Conservation (phyloP, 2,329 filamentous ascomycete genomes). For the Cryphonectria japonica region DNA sequence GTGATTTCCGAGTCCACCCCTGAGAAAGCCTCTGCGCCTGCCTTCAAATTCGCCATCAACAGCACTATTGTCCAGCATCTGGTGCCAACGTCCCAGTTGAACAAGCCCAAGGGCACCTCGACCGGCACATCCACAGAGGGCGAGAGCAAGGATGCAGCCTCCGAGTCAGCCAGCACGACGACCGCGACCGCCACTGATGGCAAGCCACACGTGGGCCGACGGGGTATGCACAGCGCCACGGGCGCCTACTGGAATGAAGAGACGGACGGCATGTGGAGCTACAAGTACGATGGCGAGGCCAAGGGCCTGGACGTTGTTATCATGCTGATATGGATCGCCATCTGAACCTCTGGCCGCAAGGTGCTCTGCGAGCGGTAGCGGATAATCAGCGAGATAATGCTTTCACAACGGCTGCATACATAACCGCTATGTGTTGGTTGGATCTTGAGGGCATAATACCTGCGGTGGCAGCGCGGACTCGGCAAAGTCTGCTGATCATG, state of each 20-base stretch:
- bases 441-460: background rate
- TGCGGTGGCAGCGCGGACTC: background rate
- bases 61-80: constrained; percentile 98
- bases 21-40: constrained; percentile 58
- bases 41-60: constrained; percentile 95
- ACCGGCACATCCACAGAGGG: constrained; percentile 54
- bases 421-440: background rate
- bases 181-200: constrained; percentile 60
- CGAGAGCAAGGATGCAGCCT: constrained; percentile 57
- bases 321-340: constrained; percentile 78
- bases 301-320: constrained; percentile 73
- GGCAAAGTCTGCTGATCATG: constrained; percentile 1
- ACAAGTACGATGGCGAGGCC: constrained; percentile 75
- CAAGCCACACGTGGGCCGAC: constrained; percentile 76
- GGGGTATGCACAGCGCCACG: constrained; percentile 87
- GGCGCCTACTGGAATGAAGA: constrained; percentile 91
- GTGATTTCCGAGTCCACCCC: constrained; percentile 76
- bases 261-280: constrained; percentile 88
- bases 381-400: background rate
- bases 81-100: constrained; percentile 66
- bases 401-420: background rate
- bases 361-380: background rate
- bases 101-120: constrained; percentile 60
- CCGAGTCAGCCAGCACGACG: constrained; percentile 38
- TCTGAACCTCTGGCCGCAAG: constrained; percentile 45